phyloP scores from a whole-genome alignment of 164 flowering plant genomes.

The Kalanchoe fedtschenkoi region DNA sequence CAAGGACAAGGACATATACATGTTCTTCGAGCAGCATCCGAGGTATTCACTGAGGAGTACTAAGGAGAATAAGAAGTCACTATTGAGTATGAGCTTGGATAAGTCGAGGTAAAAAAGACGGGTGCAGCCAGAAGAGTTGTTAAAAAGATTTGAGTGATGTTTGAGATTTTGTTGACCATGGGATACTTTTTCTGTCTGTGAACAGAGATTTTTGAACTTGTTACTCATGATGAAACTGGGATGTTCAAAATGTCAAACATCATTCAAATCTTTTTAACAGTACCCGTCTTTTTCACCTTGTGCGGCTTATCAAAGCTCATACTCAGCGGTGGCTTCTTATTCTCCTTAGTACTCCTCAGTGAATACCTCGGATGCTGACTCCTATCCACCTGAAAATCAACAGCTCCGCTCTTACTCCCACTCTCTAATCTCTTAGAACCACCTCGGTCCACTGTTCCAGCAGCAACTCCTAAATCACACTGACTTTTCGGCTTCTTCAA shows the following conservation, averaged over 20 bases:
- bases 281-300: slow-evolving; percentile 16
- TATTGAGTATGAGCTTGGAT: too few relatives aligned
- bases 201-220: too few relatives aligned
- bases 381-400: slow-evolving; percentile 22
- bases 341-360: slow-evolving; percentile 45
- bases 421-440: slow-evolving; percentile 40
- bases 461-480: slow-evolving; percentile 37
- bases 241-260: too few relatives aligned
- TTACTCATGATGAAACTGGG: too few relatives aligned
- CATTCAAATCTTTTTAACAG: slow-evolving; percentile 16
- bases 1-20: slow-evolving; percentile 73
- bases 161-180: too few relatives aligned
- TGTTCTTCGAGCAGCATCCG: slow-evolving; percentile 76
- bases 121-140: too few relatives aligned
- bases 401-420: slow-evolving; percentile 39
- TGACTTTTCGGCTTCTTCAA: background rate
- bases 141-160: too few relatives aligned
- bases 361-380: slow-evolving; percentile 38
- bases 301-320: slow-evolving; percentile 13
- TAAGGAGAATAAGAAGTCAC: too few relatives aligned
- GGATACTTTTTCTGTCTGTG: too few relatives aligned
- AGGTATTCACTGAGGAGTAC: too few relatives aligned
- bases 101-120: too few relatives aligned
- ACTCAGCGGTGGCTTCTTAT: slow-evolving; percentile 26
- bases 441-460: slow-evolving; percentile 43